These are phyloP conservation scores for Aspergillus ustus DNA, from an alignment of 2,329 filamentous ascomycete species.

Conservation along the genomic window DNA sequence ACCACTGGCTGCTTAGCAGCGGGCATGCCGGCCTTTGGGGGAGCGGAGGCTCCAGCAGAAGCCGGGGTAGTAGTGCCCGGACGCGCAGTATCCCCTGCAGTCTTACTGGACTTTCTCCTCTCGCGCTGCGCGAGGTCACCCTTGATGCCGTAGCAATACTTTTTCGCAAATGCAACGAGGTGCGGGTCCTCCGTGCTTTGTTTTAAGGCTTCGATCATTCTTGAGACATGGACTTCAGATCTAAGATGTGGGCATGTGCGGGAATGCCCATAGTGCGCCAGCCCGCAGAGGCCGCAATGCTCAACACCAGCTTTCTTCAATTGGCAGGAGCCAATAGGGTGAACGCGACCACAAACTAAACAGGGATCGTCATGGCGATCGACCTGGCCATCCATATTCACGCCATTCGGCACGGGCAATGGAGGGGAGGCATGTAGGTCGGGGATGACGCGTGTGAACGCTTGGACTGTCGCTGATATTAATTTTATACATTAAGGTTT, in stretches of 20 bases:
- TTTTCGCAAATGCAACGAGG: conserved; percentile 58
- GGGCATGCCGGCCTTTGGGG: neutral
- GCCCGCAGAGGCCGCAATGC: conserved; percentile 67
- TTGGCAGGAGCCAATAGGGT: conserved; percentile 63
- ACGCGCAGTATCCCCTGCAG: conserved; percentile 10
- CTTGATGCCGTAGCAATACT: conserved; percentile 62
- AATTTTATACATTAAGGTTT: conserved; percentile 6
- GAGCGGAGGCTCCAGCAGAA: neutral
- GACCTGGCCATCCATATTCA: conserved; percentile 26
- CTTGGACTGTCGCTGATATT: conserved; percentile 33
- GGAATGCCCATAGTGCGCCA: conserved; percentile 62
- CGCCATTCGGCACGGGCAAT: neutral
- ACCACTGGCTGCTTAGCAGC: conserved; percentile 5
- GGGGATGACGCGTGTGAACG: conserved; percentile 43
- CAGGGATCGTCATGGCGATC: conserved; percentile 44
- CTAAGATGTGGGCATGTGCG: conserved; percentile 66
- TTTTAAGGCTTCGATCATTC: conserved; percentile 68
- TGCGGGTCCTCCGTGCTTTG: conserved; percentile 60
- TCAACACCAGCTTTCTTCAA: conserved; percentile 64
- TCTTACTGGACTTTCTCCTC: conserved; percentile 37
- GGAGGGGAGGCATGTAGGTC: conserved; percentile 20
- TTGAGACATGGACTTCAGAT: conserved; percentile 65
- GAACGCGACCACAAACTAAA: conserved; percentile 58
- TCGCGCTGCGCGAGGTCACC: conserved; percentile 59
- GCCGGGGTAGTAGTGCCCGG: neutral